A percentile compares a stretch with the other conserved stretches of the same genome.
Conservation (phyloP, 805 yeast genomes). For the Soucietia sequanensis region DNA sequence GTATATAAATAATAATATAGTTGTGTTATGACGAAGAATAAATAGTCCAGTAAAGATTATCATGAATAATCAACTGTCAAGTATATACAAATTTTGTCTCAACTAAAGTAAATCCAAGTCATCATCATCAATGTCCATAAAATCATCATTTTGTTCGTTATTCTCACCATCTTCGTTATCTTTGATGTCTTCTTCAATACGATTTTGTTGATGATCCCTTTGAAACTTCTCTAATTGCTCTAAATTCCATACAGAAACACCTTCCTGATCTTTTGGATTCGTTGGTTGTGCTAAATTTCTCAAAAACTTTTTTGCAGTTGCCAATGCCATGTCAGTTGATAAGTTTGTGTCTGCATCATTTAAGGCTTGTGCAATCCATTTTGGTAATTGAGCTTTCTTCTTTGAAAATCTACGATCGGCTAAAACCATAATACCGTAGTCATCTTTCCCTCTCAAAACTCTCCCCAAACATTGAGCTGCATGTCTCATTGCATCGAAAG, state of each 20-base stretch:
- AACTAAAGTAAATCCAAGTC: constrained; percentile 34
- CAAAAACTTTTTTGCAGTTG: constrained; percentile 88
- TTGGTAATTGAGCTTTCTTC: constrained; percentile 86
- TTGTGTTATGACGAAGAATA: too few relatives aligned
- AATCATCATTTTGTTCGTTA: constrained; percentile 32
- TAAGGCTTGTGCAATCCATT: constrained; percentile 95
- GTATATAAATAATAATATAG: too few relatives aligned
- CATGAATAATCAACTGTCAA: too few relatives aligned
- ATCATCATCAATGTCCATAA: constrained; percentile 48
- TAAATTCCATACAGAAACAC: constrained; percentile 88
- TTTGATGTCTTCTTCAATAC: constrained; percentile 12
- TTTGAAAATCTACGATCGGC: constrained; percentile 92
- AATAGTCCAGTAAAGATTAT: too few relatives aligned
- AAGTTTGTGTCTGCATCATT: constrained; percentile 87
- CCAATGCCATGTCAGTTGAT: constrained; percentile 96
- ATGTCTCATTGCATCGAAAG: constrained; percentile 99
- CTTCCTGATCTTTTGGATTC: constrained; percentile 86
- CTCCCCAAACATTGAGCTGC: constrained; percentile 99
- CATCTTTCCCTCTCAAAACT: constrained; percentile 96
- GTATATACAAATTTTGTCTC: not conserved
- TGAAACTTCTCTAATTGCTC: constrained; percentile 65
- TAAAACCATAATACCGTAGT: constrained; percentile 96
- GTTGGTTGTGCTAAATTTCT: constrained; percentile 94
- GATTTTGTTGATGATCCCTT: constrained; percentile 40
- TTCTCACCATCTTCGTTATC: constrained; percentile 14